Evolutionary conservation across 768 basidiomycete species (phyloP), one percentile per base, ranked within the genome.

Genomic region (Hysterangium stoloniferum): DNA sequence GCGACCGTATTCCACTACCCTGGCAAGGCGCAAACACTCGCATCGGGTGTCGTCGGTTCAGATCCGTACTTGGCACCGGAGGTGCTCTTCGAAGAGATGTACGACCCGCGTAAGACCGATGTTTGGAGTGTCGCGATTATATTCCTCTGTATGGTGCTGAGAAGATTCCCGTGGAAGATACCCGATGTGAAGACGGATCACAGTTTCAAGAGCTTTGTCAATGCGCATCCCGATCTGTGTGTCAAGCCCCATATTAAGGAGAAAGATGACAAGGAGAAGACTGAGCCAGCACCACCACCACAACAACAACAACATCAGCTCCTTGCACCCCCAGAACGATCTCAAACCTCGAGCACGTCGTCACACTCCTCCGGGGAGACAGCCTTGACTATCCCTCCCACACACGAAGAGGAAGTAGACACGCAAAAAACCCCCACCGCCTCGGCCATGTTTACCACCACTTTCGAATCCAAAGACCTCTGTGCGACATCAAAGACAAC

Each of bases 1-100:
- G 96, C 96, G n/a, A 93, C 93, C 56, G 94, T 99, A 53, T 99
- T 99, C 71, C 92, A 96, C 59, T 99, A 98, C 62, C 96, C 96
- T 0, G 95, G 93, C 52, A 93, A 92, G 67, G 78, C 78, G 54
- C 75, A 74, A 45, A 72, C 86, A 56, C 74, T 71, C 48, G 91
- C 94, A 6, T 82, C 84, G 6, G 96, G 96, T 17, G 77, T 98
- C 48, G 96, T 98, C 49, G 96, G 96, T 41, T 92, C 89, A 44
- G 96, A 98, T 70, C 96, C 96, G 19, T 98, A 98, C 72, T 83
- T 98, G 29, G 96, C 96, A 0, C 96, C 96, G 1, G 96, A 99
- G 65, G 96, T 99, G 13, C 77, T 98, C 51, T 71, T 65, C 28
- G 77, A 79, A 48, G 79, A 86, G 40, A 71, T 72, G 9, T 98